Conservation (phyloP, 2,329 filamentous ascomycete species). For the Exophiala dermatitidis region DNA sequence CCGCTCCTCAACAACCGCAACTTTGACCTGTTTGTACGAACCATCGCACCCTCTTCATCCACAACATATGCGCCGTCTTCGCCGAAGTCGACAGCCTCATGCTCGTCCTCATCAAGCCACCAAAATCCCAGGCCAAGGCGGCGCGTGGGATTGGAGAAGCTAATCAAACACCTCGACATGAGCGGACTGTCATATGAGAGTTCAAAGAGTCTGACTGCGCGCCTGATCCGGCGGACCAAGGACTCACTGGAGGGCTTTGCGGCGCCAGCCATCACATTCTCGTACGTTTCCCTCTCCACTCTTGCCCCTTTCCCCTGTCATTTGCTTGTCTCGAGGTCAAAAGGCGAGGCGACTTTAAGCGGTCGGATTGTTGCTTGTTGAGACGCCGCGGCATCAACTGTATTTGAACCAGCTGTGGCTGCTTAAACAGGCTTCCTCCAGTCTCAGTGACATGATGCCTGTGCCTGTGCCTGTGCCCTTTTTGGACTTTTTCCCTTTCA, state of each 20-base stretch:
- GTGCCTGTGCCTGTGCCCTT: no score
- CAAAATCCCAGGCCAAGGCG: neutral
- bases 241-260: constrained; percentile 47
- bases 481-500: no score
- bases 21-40: constrained; percentile 48
- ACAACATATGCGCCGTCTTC: constrained; percentile 34
- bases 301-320: neutral
- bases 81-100: no score
- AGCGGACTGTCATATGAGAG: constrained; percentile 52
- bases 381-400: no score
- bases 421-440: no score
- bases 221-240: constrained; percentile 50
- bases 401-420: no score
- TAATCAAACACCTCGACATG: constrained; percentile 49
- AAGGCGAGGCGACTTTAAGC: no score
- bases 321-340: neutral
- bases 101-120: constrained; percentile 43
- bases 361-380: no score
- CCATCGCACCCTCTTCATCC: constrained; percentile 25
- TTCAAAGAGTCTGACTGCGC: constrained; percentile 50
- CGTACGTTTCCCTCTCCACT: constrained; percentile 32
- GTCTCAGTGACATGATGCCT: no score
- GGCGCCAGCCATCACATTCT: constrained; percentile 53
- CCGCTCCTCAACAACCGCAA: constrained; percentile 46
- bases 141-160: constrained; percentile 34